Base-by-base conservation (phyloP, 106 monocot genomes). In the Dendrobium chrysotoxum region DNA sequence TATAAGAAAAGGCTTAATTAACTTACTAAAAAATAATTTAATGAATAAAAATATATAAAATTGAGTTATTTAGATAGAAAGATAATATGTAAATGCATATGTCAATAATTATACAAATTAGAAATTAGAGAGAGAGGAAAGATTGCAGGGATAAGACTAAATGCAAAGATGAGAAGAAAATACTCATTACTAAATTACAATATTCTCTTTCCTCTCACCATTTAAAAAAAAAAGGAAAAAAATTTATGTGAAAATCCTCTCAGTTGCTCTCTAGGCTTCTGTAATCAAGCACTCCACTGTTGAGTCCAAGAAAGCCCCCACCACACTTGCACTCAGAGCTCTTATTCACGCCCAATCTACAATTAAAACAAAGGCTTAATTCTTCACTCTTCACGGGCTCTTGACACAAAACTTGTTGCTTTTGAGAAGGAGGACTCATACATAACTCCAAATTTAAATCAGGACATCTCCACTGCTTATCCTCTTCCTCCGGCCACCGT, bases 381-480 rank as follows among this genome's bases (percentile, higher is more conserved):
- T 28, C 44, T 13, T 44, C 45, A 28, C n/a, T 61, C 54, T 77
- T 75, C 65, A 50, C 9, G 21, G 39, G 9, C 82, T 79, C 65
- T 40, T 54, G 45, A 40, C 16, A 28, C 16, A 71, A 17, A 35
- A 38, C 38, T 38, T 71, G 71, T 15, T 75, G 67, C 39, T 78
- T 57, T 42, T 55, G 75, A 6, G 44, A 54, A 1, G 88, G 84
- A 45, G 79, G 84, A 47, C 88, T 82, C 50, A 88, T 82, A 40
- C 88, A 73, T 5, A 88, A 80, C 58, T 88, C 88, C 12, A 88
- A 40, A 79, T 88, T 88, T 46, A 88, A 75, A 45, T 85, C 88
- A 6, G 85, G 81, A 44, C 82, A 79, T 55, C 71, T 35, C 67
- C 50, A 30, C 54, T 71, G 17, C 79, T 23, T 26, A 18, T 21